These are phyloP conservation scores for Hymenoscyphus linearis DNA, from an alignment of 2,329 filamentous ascomycete genomes.

Conservation along the genomic window DNA sequence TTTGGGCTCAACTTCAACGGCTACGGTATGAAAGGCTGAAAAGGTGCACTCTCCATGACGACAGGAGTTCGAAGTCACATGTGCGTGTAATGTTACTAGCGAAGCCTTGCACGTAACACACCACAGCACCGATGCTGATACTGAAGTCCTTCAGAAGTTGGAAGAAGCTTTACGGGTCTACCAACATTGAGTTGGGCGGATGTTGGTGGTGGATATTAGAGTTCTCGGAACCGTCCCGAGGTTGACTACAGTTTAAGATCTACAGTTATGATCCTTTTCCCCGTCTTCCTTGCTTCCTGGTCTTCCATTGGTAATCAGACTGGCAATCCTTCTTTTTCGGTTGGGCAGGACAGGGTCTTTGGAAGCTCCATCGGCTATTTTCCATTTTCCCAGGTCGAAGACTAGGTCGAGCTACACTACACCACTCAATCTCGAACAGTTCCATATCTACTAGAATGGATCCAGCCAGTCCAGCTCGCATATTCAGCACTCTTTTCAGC, in stretches of 20 bases:
- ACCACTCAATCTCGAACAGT: not conserved
- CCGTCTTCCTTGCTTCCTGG: not conserved
- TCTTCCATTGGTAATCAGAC: not conserved
- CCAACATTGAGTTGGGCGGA: not conserved
- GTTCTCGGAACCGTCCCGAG: not conserved
- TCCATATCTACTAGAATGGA: no score
- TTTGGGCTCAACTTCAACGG: not conserved
- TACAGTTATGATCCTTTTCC: not conserved
- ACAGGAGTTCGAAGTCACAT: not conserved
- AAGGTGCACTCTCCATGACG: not conserved
- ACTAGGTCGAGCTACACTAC: not conserved
- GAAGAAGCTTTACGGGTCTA: not conserved
- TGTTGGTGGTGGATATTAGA: not conserved
- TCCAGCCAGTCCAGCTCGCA: not conserved
- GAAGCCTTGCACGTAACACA: no score
- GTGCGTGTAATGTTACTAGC: not conserved
- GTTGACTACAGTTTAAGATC: not conserved
- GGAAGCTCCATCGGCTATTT: not conserved
- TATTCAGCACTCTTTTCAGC: not conserved
- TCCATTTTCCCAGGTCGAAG: not conserved
- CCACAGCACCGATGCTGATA: no score
- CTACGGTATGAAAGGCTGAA: not conserved
- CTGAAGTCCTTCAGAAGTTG: not conserved
- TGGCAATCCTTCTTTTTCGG: not conserved
- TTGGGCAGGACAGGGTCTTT: not conserved